phyloP scores from a whole-genome alignment of 371 early-diverging fungal genomes.

The Mucor circinelloides region DNA sequence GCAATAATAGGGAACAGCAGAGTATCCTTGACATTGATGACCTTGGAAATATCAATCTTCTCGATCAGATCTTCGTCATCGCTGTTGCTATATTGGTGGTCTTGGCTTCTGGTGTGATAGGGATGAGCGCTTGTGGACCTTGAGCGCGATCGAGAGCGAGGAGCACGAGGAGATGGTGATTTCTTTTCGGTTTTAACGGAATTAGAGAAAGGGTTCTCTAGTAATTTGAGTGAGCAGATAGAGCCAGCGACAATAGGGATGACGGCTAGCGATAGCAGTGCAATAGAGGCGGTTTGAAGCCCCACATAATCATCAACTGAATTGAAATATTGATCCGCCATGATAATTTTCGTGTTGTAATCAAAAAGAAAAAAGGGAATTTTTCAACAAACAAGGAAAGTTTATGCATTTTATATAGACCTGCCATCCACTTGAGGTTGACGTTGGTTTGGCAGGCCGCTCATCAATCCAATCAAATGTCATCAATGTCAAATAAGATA shows the following conservation, averaged over 20 bases:
- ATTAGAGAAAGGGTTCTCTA: not conserved
- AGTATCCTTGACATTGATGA: slow-evolving; percentile 13
- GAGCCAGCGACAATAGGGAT: slow-evolving; percentile 22
- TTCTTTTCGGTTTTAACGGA: not conserved
- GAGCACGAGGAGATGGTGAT: not conserved
- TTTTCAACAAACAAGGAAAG: not conserved
- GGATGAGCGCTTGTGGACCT: not conserved
- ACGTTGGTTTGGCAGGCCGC: not conserved
- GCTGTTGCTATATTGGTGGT: not conserved
- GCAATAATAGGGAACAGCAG: slow-evolving; percentile 17
- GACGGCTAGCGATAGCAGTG: slow-evolving; percentile 14
- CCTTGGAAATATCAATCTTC: slow-evolving; percentile 2
- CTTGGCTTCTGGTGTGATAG: not conserved
- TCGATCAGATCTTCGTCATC: slow-evolving; percentile 8
- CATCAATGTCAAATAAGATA: too few species aligned
- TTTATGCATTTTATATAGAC: not conserved
- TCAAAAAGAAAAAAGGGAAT: not conserved
- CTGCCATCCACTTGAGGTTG: not conserved
- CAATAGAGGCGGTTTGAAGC: slow-evolving; percentile 20
- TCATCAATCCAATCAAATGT: not conserved
- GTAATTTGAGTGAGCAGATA: slow-evolving; percentile 10
- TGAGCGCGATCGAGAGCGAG: not conserved
- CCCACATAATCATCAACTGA: slow-evolving; percentile 14
- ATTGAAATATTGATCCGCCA: slow-evolving; percentile 2
- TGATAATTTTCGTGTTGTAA: not conserved